Percentiles rank a stretch among this genome's conserved stretches.
phyloP scores from a whole-genome alignment of 2,329 filamentous ascomycete genomes.

The Aureobasidium sp. region DNA sequence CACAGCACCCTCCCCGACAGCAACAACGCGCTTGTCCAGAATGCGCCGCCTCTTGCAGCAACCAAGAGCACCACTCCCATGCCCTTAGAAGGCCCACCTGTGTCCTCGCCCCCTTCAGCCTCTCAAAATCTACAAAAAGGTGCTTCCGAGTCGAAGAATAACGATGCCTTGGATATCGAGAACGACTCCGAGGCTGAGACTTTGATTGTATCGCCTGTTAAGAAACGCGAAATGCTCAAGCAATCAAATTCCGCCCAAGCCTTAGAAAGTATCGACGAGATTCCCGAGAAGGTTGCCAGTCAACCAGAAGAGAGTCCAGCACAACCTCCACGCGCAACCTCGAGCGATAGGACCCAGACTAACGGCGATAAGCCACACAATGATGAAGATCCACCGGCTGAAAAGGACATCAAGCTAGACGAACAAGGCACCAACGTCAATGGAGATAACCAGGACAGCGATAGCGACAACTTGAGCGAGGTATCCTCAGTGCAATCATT shows the following conservation, averaged over 20 bases:
- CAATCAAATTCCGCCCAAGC: conserved; percentile 21
- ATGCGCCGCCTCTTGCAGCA: conserved; percentile 8
- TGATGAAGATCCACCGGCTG: background rate
- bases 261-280: conserved; percentile 3
- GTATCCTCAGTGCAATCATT: conserved; percentile 26
- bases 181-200: conserved; percentile 46
- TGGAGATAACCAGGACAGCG: conserved; percentile 19
- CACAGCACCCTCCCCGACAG: conserved; percentile 13
- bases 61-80: conserved; percentile 1
- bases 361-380: conserved; percentile 30
- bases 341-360: conserved; percentile 23
- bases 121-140: background rate
- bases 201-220: conserved; percentile 39
- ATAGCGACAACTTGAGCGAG: conserved; percentile 27
- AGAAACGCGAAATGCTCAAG: conserved; percentile 32
- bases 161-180: conserved; percentile 24
- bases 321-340: background rate
- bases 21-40: conserved; percentile 14
- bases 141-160: background rate
- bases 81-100: background rate
- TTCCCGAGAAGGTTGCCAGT: background rate
- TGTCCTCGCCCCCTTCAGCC: background rate
- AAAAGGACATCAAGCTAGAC: background rate
- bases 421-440: background rate
- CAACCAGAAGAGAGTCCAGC: background rate